Evolutionary conservation across 345 rosid species (phyloP), one percentile per base, ranked within the genome.

Genomic region (Psidium guajava): DNA sequence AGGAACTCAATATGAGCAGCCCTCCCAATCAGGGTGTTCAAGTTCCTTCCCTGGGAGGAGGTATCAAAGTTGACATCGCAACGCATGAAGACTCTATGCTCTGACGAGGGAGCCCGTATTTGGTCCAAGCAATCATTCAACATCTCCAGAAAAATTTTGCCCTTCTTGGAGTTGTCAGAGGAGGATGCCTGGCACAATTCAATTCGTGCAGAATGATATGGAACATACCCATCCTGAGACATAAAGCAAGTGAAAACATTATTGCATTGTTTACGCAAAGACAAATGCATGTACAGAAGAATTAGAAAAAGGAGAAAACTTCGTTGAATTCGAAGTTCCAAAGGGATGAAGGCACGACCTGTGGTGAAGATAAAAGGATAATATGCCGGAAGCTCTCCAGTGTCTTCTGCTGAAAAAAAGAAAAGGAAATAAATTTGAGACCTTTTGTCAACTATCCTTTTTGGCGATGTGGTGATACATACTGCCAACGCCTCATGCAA

Each of bases 1-100:
- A 97, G 87, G 89, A 97, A 97, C 89, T 97, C 99, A 0, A 96
- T 96, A 87, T 97, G 99, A 83, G 99, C 99, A 74, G 99, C 98
- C 82, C 99, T 91, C 14, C 99, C 99, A 0, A 97, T 95, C 85
- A 96, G 89, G 27, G 98, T 83, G 92, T 97, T 95, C 49, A 97
- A 88, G 92, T 92, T 97, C 91, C 90, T 95, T 20, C 99, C 98
- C 57, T 95, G 91, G 49, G 92, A 22, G 32, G 99, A 90, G 47
- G 93, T 89, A 83, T 96, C 95, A 32, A 97, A 97, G 94, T 93
- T 96, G 87, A 95, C 95, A 83, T 97, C 98, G 24, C 99, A 97
- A 11, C 99, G 98, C 93, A 97, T 91, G 89, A 97, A 97, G 86
- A 95, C 90, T 36, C 98, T 89, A 54, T 92, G 90, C 82, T 90